Evolutionary conservation across 305 asterid genomes (phyloP).

Genomic region (Fraxinus xanthoxyloides): DNA sequence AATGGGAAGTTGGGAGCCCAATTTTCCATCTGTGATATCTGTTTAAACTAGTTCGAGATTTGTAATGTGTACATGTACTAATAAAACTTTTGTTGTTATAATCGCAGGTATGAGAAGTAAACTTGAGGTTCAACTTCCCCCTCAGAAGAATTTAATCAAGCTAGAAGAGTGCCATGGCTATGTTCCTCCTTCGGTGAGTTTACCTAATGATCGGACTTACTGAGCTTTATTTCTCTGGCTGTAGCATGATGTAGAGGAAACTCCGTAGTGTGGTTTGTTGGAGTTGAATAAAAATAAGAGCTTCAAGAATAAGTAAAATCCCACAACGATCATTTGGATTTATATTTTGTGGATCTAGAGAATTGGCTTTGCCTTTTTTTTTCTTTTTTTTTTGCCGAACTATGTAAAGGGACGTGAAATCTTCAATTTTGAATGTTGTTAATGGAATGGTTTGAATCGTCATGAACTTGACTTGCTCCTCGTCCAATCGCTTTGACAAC

Average conservation of each 20-base stretch:
- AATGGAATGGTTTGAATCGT: neutral
- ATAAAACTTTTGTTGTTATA: neutral
- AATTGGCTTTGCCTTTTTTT: neutral
- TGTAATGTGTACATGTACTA: neutral
- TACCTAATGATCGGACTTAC: neutral
- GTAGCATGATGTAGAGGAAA: neutral
- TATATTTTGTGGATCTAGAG: neutral
- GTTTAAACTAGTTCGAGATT: neutral
- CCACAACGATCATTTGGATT: neutral
- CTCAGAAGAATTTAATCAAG: neutral
- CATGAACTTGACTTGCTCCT: neutral
- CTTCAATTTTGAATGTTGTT: neutral
- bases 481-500: too few species aligned
- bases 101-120: neutral
- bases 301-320: neutral
- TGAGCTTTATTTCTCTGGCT: neutral
- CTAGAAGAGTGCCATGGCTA: neutral
- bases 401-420: neutral
- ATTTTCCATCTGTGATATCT: neutral
- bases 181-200: neutral
- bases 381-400: neutral
- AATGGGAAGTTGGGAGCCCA: neutral
- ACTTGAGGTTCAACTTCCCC: neutral
- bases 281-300: neutral
- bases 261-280: neutral